Evolutionary conservation across 495 filamentous ascomycete genomes (phyloP).

Genomic region (Aspergillus biplanus): DNA sequence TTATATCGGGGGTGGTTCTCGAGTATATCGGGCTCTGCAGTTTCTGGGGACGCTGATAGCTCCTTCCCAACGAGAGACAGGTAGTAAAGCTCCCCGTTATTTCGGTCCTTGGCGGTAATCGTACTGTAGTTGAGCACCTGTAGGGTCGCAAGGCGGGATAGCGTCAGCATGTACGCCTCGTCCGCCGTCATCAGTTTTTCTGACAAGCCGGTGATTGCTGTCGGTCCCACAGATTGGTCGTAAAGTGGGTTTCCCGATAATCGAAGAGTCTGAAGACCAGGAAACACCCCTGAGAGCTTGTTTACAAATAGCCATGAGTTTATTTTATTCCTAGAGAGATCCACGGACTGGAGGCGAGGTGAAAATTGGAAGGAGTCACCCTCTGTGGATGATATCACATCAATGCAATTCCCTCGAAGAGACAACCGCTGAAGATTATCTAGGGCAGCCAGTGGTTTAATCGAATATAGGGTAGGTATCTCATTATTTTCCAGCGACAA

Average conservation of each 20-base stretch:
- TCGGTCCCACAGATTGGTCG: slow-evolving; percentile 54
- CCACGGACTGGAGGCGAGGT: slow-evolving; percentile 59
- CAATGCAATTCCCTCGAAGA: slow-evolving; percentile 49
- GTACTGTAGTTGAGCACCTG: slow-evolving; percentile 76
- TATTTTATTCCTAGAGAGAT: slow-evolving; percentile 80
- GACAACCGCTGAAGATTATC: slow-evolving; percentile 59
- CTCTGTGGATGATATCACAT: slow-evolving; percentile 23
- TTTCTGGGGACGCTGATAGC: slow-evolving; percentile 61
- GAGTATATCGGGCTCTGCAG: slow-evolving; percentile 56
- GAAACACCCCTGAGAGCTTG: slow-evolving; percentile 63
- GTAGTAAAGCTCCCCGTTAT: slow-evolving; percentile 92
- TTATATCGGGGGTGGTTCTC: slow-evolving; percentile 67
- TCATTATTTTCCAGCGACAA: slow-evolving; percentile 78
- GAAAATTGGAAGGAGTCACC: slow-evolving; percentile 42
- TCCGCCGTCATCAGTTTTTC: slow-evolving; percentile 60
- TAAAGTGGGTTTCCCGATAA: slow-evolving; percentile 85
- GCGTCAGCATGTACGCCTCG: slow-evolving; percentile 82
- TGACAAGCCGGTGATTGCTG: slow-evolving; percentile 35
- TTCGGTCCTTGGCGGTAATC: slow-evolving; percentile 72
- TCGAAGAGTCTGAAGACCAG: slow-evolving; percentile 66
- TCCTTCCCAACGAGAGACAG: slow-evolving; percentile 77
- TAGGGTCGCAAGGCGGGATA: slow-evolving; percentile 73
- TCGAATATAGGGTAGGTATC: slow-evolving; percentile 60
- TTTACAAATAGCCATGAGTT: slow-evolving; percentile 73
- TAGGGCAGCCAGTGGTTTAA: slow-evolving; percentile 60